Base-by-base conservation (phyloP, 169 alveolate genomes). In the Plasmodium inui region DNA sequence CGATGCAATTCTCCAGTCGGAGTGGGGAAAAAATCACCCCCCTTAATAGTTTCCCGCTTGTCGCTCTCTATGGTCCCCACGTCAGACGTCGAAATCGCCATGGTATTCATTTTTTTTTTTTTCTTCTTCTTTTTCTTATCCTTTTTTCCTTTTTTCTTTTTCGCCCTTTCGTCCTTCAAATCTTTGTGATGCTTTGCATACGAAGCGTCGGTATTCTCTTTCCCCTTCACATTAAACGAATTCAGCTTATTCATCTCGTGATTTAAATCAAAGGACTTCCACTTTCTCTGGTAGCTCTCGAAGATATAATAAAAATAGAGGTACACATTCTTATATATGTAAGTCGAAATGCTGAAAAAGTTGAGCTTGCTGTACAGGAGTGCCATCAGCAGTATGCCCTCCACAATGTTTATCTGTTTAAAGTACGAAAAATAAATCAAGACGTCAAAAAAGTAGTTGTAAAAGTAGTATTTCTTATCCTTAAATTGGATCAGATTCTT, bases 401-500 rank as follows among this genome's bases (percentile, higher is more conserved):
- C 94, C 6, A 89, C 82, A 41, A 78, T 78, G 41, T 89, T 32
- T 28, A 89, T 89, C 46, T 89, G 94, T 61, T 89, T 89, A 79
- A 89, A 89, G 37, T 89, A 89, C 28, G 94, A 57, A 89, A 89
- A 89, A 79, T 89, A 89, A 26, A 89, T 89, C 82, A 89, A 57
- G 17, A 89, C 94, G 71, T 89, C 94, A 50, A 89, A 89, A 89
- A 89, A 89, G 57, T 89, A 89, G 73, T 89, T 89, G 72, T 89
- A 89, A 30, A 80, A 79, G 28, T 89, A 79, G 41, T 79, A 89
- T 61, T 78, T 89, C 30, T 79, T 89, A 89, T 89, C 89, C 50
- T 89, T 79, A 8, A 80, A 39, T 41, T 89, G 41, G 30, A 46
- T 79, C 26, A 79, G 71, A 6, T 79, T 61, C 37, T 78, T 89